Percentiles rank a stretch among this genome's conserved stretches.
phyloP scores from a whole-genome alignment of 768 basidiomycete genomes.

The Mycena epipterygia region DNA sequence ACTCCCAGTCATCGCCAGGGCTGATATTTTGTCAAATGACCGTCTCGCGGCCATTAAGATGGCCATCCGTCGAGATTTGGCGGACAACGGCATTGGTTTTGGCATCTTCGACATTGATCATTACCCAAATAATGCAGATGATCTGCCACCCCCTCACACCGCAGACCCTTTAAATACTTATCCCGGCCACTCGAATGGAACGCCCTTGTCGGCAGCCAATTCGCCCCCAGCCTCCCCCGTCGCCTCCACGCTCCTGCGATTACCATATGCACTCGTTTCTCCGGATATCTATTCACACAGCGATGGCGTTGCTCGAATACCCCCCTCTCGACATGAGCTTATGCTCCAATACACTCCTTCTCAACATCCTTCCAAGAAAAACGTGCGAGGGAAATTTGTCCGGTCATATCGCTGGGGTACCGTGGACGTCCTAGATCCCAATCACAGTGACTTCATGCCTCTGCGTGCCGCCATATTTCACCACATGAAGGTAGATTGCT shows the following conservation, averaged over 20 bases:
- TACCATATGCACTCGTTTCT: conserved; percentile 89
- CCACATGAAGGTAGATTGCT: conserved; percentile 81
- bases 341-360: conserved; percentile 81
- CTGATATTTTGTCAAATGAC: conserved; percentile 86
- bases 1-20: conserved; percentile 86
- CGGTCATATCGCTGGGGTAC: conserved; percentile 88
- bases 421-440: conserved; percentile 83
- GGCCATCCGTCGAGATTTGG: conserved; percentile 85
- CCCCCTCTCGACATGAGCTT: conserved; percentile 77
- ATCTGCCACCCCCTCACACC: conserved; percentile 49
- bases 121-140: conserved; percentile 61
- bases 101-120: conserved; percentile 89
- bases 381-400: conserved; percentile 73
- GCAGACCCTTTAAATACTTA: conserved; percentile 7
- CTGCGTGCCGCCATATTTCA: conserved; percentile 87
- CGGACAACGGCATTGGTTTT: conserved; percentile 89
- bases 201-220: conserved; percentile 60
- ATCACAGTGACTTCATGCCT: conserved; percentile 84
- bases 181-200: conserved; percentile 56
- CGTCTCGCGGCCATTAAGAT: conserved; percentile 84
- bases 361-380: conserved; percentile 60
- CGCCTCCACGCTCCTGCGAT: conserved; percentile 69
- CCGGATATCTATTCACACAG: conserved; percentile 89
- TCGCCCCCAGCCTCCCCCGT: conserved; percentile 81
- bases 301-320: conserved; percentile 75